phyloP scores from a whole-genome alignment of 2,329 filamentous ascomycete species.

The Hawksworthiomyces lignivorus region DNA sequence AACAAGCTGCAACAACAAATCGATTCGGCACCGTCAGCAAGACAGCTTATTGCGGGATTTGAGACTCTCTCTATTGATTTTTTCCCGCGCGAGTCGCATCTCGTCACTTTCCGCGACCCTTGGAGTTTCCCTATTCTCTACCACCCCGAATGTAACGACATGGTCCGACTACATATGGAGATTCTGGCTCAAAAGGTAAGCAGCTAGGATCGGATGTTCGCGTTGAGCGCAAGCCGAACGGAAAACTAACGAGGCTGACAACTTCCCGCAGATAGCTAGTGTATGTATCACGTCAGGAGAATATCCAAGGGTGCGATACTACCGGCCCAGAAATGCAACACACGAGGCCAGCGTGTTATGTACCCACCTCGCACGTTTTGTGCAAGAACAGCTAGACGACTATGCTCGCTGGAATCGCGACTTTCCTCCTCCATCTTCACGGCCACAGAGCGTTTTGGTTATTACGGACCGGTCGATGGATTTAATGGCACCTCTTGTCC shows the following conservation, averaged over 20 bases:
- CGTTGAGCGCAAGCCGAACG: not conserved
- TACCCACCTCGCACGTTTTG: constrained; percentile 79
- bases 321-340: constrained; percentile 62
- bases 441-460: constrained; percentile 75
- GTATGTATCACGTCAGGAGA: constrained; percentile 90
- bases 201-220: not conserved
- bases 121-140: constrained; percentile 93
- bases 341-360: constrained; percentile 88
- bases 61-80: constrained; percentile 82
- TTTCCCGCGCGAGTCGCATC: constrained; percentile 81
- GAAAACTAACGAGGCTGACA: not conserved
- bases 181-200: constrained; percentile 77
- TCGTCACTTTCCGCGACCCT: constrained; percentile 87
- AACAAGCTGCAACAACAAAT: constrained; percentile 64
- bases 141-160: constrained; percentile 79
- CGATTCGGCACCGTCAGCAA: constrained; percentile 60
- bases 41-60: constrained; percentile 71
- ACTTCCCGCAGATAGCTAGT: constrained; percentile 58
- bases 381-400: constrained; percentile 83
- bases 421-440: constrained; percentile 71
- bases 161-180: constrained; percentile 78
- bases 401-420: constrained; percentile 78
- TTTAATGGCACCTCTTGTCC: constrained; percentile 74
- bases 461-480: constrained; percentile 94
- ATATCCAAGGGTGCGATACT: constrained; percentile 89